Base-by-base conservation (phyloP, 2,329 filamentous ascomycete species). In the Aspergillus candidus region DNA sequence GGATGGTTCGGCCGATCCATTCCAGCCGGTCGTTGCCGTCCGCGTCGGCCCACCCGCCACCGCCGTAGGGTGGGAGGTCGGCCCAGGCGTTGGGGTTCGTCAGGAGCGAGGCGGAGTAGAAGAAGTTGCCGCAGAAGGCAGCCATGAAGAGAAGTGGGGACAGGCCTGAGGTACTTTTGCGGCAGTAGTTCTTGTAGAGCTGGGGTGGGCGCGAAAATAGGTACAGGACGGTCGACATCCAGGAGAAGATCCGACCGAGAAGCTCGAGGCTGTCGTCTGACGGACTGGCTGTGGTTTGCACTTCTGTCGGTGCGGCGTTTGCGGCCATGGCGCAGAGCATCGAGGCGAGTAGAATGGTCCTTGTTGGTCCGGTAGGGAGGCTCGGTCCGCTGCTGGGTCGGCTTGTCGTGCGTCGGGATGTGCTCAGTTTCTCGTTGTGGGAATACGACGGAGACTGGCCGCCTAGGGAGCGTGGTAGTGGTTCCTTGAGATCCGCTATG, bases 61-160 rank as follows among this genome's bases (percentile, higher is more conserved):
- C 69, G 15, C 79, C 78, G 54, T 80, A 72, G 0, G 81, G 66
- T 0, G 69, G 67, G 42, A 75, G 79, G 51, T 78, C 70, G 38
- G 61, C 62, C 82, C 81, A 84, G 6, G 76, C 80, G 49, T 76
- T 76, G 2, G 82, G 82, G 56, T 84, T 84, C 2, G 79, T 75
- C 30, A 81, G 61, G 4, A 85, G 66, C 0, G 80, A 82, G 22
- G 69, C 63, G 8, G 78, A 81, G 67, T 85, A 85, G 68, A 83
- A 84, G 34, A 83, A 65, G 56, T 85, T 85, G 3, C 82, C 82
- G 55, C 76, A 77, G 59, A 85, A 85, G 3, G 82, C 82, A 4
- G 82, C 82, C 32, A 77, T 68, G 66, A 85, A 85, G 38, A 85
- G 73, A 0, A 78, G 65, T 0, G 80, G 79, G 0, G 75, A 79